phyloP scores from a whole-genome alignment of 2,329 filamentous ascomycete genomes.

The Drechmeria coniospora region DNA sequence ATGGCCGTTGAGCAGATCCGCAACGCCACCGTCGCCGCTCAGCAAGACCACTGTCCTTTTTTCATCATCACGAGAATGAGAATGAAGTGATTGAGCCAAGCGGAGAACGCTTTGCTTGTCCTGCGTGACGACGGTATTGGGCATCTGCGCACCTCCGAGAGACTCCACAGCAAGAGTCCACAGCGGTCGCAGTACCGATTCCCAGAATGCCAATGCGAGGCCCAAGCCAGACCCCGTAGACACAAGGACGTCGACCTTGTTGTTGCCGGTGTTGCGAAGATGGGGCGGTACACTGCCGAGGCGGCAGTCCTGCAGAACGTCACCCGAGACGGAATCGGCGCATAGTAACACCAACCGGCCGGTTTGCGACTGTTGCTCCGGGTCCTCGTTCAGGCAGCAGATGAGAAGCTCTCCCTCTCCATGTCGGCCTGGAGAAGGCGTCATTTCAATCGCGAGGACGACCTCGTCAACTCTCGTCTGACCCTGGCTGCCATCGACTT shows the following conservation, averaged over 20 bases:
- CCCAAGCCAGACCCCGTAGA: constrained; percentile 52
- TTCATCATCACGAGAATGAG: too few relatives aligned
- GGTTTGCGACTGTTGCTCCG: constrained; percentile 10
- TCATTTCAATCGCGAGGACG: constrained; percentile 13
- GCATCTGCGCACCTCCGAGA: constrained; percentile 1
- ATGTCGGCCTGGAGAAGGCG: too few relatives aligned
- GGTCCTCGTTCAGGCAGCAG: constrained; percentile 21
- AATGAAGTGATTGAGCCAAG: too few relatives aligned
- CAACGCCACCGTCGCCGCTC: constrained; percentile 74
- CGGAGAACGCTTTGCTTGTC: constrained; percentile 48
- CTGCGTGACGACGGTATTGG: constrained; percentile 41
- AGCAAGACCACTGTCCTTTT: constrained; percentile 53
- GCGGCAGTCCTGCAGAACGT: constrained; percentile 20
- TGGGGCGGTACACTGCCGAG: constrained; percentile 23
- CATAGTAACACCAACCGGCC: constrained; percentile 15
- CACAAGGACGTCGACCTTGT: constrained; percentile 45
- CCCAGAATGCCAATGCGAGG: constrained; percentile 39
- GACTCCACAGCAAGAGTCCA: constrained; percentile 25
- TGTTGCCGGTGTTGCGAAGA: constrained; percentile 10
- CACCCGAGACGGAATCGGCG: constrained; percentile 18
- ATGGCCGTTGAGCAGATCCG: constrained; percentile 60
- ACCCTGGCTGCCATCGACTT: constrained; percentile 4
- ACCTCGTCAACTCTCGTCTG: constrained; percentile 11
- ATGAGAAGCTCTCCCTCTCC: too few relatives aligned
- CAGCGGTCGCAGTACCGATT: constrained; percentile 38